phyloP scores from a whole-genome alignment of 768 basidiomycete genomes.

The Hericium alpestre region DNA sequence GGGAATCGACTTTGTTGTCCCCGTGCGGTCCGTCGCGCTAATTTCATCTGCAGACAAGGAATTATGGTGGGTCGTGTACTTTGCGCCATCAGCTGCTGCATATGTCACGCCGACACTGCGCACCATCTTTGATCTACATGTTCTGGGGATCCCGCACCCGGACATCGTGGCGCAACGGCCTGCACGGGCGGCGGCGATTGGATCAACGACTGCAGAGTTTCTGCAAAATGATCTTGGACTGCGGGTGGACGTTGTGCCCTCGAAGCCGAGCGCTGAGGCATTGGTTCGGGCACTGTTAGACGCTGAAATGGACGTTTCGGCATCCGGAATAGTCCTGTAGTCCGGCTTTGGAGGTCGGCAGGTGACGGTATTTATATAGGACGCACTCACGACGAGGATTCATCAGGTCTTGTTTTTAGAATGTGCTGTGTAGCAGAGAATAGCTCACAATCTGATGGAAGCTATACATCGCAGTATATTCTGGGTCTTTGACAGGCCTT shows the following conservation, averaged over 20 bases:
- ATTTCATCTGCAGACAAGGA: neutral
- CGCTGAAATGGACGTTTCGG: neutral
- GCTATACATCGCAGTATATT: too few relatives aligned
- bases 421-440: too few relatives aligned
- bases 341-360: too few relatives aligned
- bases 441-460: too few relatives aligned
- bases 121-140: slow-evolving; percentile 31
- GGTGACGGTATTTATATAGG: too few relatives aligned
- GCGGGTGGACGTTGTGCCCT: slow-evolving; percentile 43
- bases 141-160: neutral
- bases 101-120: slow-evolving; percentile 42
- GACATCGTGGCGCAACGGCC: neutral
- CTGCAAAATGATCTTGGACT: slow-evolving; percentile 35
- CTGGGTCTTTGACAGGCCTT: too few relatives aligned
- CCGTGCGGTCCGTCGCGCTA: neutral
- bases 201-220: slow-evolving; percentile 51
- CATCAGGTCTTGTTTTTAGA: too few relatives aligned
- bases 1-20: neutral
- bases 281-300: slow-evolving; percentile 24
- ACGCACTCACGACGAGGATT: too few relatives aligned
- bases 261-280: slow-evolving; percentile 45
- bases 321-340: too few relatives aligned
- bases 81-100: slow-evolving; percentile 63
- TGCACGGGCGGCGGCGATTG: slow-evolving; percentile 47
- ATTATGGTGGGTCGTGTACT: slow-evolving; percentile 62